These are phyloP conservation scores for Lasiodiplodia sp. DNA, from an alignment of 2,329 filamentous ascomycete genomes.

Conservation along the genomic window DNA sequence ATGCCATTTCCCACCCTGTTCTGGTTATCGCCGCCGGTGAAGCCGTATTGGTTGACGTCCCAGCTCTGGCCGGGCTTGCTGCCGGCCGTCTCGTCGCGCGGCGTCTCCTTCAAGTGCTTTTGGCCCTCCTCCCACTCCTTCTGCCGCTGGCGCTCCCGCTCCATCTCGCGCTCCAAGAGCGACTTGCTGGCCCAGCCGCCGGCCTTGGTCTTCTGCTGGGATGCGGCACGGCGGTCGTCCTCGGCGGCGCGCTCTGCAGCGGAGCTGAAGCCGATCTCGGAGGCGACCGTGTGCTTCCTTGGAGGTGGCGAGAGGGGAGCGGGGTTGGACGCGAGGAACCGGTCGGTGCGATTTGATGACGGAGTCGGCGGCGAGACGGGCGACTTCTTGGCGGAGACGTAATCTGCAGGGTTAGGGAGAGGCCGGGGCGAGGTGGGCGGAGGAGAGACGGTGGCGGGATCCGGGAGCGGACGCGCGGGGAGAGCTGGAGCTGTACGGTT, in stretches of 20 bases:
- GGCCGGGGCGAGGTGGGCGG: conserved; percentile 36
- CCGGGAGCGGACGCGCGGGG: conserved; percentile 59
- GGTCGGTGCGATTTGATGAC: conserved; percentile 61
- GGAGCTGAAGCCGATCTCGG: conserved; percentile 54
- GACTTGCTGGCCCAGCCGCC: conserved; percentile 72
- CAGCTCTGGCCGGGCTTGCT: conserved; percentile 73
- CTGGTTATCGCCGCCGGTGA: conserved; percentile 76
- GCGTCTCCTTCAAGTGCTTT: conserved; percentile 65
- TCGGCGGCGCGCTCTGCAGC: conserved; percentile 65
- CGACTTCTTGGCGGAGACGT: conserved; percentile 33
- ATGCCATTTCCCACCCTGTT: conserved; percentile 70
- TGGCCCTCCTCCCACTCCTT: conserved; percentile 82
- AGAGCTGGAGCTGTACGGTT: conserved; percentile 41
- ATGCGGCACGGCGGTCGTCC: conserved; percentile 58
- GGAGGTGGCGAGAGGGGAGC: conserved; percentile 56
- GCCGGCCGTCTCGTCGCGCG: conserved; percentile 64
- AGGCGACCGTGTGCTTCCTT: conserved; percentile 62
- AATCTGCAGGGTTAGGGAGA: conserved; percentile 42
- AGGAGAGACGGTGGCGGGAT: conserved; percentile 35
- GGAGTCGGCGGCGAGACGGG: conserved; percentile 32
- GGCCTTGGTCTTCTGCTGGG: conserved; percentile 68
- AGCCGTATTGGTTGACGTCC: conserved; percentile 81
- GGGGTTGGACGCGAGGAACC: conserved; percentile 64
- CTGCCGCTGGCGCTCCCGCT: conserved; percentile 77
- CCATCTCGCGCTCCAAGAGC: conserved; percentile 80